Evolutionary conservation across 345 rosid species (phyloP), one percentile per base, ranked within the genome.

Genomic region (Camelina neglecta): DNA sequence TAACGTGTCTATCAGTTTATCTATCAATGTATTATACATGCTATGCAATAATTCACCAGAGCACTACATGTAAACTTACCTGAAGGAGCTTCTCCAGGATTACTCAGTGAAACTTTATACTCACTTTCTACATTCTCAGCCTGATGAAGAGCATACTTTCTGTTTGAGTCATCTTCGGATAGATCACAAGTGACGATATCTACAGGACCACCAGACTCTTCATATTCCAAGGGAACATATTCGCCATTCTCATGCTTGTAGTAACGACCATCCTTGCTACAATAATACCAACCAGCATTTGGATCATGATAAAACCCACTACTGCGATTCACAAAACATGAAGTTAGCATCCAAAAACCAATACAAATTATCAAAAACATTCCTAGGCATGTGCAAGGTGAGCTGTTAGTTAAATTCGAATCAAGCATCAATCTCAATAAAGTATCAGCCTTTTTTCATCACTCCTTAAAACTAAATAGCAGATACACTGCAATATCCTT

Each of bases 291-390:
- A 18, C 97, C 98, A 71, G 87, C 94, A 79, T 6, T 73, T 24
- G 96, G 90, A 59, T 91, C 93, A 73, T 93, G 94, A 79, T 91
- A 91, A 81, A 93, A 91, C 75, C 96, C 97, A 78, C 85, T 88
- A 60, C 97, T 90, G 90, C 84, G 82, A 41, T 62, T 23, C n/a
- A 8, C 10, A 54, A 54, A 7, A 24, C 33, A 15, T 2, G 55
- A 7, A 42, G 35, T 76, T 23, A 62, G 74, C 56, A 70, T 75
- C 29, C 65, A 64, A 75, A 65, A 70, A 41, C n/a, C 8, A 70
- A 56, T 50, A 60, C 12, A 47, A 21, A 11, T 23, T 23, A 42
- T 33, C 42, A 53, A 20, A 58, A 50, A 33, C 23, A 29, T 23
- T 0, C 31, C 24, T 44, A 8, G 50, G 42, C 18, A 57, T 49